Base-by-base conservation (phyloP, 1,284 basidiomycete species). In the Cutaneotrichosporon mucoides region DNA sequence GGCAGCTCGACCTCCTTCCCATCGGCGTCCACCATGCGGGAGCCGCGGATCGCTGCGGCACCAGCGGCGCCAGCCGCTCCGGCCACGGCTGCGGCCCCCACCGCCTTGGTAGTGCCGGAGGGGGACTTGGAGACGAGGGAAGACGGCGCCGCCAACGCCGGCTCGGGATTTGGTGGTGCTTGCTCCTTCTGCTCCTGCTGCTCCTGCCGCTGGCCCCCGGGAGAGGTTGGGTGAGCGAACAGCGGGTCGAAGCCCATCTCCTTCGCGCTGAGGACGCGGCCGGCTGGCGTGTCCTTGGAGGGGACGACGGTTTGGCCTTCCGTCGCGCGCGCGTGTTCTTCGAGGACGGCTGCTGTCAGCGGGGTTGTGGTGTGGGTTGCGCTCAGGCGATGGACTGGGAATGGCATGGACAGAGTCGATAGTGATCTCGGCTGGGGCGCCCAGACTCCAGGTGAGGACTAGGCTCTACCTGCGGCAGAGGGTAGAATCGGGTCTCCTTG, bases 321-420 rank as follows among this genome's bases (percentile, higher is more conserved):
- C 13, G 59, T 37, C 24, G 64, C 12, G 6, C 65, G 45, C 1
- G 66, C 66, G 15, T 71, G 67, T 35, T 69, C 63, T 38, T 65
- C 61, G 16, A 71, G 59, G 42, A 68, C 36, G 15, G 57, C 64
- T 67, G 35, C 3, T 12, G 49, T 58, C 37, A 63, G 61, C 47
- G 13, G 5, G 3, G 13, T 24, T 24, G 24, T 24, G 24, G 24
- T 24, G 24, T 24, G 24, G 24, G 24, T 24, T 24, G 24, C 24
- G 24, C 24, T 24, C 24, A 24, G 24, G 24, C 24, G 24, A 24
- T 24, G 24, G 24, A 24, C 24, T 24, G 24, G 24, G 24, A 24
- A 24, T 24, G 24, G 3, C 24, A 24, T 24, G 24, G 24, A 24
- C 24, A 24, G 24, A 24, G 24, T 24, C 24, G 24, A 24, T 24